Percentiles rank a stretch among this genome's conserved stretches.
Evolutionary conservation across 768 basidiomycete genomes (phyloP).

Genomic region (Suillus ampliporus): DNA sequence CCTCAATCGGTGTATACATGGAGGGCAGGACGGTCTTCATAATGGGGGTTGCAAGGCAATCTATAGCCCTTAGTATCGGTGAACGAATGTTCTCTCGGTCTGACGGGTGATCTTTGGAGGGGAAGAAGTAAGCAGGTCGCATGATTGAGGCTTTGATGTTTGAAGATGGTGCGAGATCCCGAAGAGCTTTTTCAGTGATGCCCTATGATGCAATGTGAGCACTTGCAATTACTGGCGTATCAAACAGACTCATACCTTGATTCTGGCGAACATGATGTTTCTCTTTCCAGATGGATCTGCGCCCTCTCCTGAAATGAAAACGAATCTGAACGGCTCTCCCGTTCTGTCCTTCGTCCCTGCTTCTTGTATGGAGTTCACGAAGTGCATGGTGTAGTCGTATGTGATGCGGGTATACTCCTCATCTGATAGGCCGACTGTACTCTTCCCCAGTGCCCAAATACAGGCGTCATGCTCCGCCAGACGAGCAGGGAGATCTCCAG

Average conservation of each 20-base stretch:
- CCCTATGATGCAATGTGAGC: slow-evolving; percentile 27
- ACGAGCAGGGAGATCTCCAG: slow-evolving; percentile 31
- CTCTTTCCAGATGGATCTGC: slow-evolving; percentile 42
- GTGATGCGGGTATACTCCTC: slow-evolving; percentile 41
- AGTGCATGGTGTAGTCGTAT: slow-evolving; percentile 40
- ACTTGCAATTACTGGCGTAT: not conserved
- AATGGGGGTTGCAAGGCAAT: slow-evolving; percentile 20
- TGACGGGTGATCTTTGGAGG: slow-evolving; percentile 30
- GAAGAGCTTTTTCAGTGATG: slow-evolving; percentile 36
- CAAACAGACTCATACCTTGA: slow-evolving; percentile 38
- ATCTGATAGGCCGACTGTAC: slow-evolving; percentile 34
- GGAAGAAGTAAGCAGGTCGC: slow-evolving; percentile 44
- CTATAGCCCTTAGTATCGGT: slow-evolving; percentile 17
- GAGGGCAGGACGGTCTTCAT: slow-evolving; percentile 26
- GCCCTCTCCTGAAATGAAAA: slow-evolving; percentile 44
- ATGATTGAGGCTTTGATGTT: slow-evolving; percentile 33
- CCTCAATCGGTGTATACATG: slow-evolving; percentile 23
- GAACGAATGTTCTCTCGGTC: slow-evolving; percentile 35
- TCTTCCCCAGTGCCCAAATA: slow-evolving; percentile 43
- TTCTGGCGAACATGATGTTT: slow-evolving; percentile 36
- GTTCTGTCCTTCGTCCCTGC: slow-evolving; percentile 23
- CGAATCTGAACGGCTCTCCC: slow-evolving; percentile 41
- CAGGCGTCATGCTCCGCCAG: slow-evolving; percentile 42
- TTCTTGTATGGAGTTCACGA: slow-evolving; percentile 33
- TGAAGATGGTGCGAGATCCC: slow-evolving; percentile 24